phyloP scores from a whole-genome alignment of 108 stramenopile species.

The Skeletonema menzelii region DNA sequence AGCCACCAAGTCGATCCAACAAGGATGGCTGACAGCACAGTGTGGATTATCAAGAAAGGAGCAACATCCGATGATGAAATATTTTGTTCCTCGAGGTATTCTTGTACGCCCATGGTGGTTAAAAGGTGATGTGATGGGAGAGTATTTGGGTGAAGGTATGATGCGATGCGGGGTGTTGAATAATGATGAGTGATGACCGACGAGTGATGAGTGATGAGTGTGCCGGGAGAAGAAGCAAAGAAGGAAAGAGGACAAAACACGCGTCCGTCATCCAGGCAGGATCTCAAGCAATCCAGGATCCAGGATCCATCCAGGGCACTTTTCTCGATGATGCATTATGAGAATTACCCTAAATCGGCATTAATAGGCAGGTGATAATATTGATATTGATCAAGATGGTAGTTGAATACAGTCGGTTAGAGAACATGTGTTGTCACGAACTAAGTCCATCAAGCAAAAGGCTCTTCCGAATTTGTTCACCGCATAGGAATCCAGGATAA shows the following conservation, averaged over 20 bases:
- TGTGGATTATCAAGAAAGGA: slow-evolving; percentile 23
- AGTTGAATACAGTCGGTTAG: neutral
- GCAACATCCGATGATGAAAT: slow-evolving; percentile 24
- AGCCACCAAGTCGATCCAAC: slow-evolving; percentile 39
- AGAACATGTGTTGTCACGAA: neutral
- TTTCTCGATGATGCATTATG: no score
- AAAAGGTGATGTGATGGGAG: neutral
- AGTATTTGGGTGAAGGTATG: no score
- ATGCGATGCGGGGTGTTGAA: no score
- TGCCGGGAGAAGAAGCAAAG: no score
- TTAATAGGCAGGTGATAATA: no score
- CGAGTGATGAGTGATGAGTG: no score
- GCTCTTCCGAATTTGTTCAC: slow-evolving; percentile 12
- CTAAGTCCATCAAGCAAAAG: neutral
- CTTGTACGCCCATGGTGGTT: slow-evolving; percentile 13
- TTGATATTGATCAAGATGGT: neutral
- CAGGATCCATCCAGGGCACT: no score
- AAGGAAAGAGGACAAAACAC: no score
- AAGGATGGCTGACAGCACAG: slow-evolving; percentile 29
- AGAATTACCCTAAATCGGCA: no score
- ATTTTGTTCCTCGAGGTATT: slow-evolving; percentile 28
- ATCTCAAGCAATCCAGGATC: no score
- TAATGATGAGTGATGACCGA: no score
- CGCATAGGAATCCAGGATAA: slow-evolving; percentile 6
- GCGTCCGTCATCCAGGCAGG: no score